Percentiles rank a stretch among this genome's conserved stretches.
Evolutionary conservation across 2,329 filamentous ascomycete genomes (phyloP).

Genomic region (Colletotrichum paranaense): DNA sequence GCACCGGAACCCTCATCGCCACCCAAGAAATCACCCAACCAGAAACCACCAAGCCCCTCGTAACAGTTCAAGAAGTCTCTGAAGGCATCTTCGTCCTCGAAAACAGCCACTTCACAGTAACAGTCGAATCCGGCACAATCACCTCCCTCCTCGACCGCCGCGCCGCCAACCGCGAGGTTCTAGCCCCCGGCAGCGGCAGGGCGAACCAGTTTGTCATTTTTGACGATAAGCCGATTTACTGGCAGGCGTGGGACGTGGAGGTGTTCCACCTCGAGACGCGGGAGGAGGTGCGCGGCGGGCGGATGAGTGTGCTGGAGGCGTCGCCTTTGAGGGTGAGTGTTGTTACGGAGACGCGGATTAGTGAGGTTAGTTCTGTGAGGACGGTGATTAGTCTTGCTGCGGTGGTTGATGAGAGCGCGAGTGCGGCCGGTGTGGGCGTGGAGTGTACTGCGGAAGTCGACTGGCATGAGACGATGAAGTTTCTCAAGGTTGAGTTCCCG

Average conservation of each 20-base stretch:
- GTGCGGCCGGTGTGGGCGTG: constrained; percentile 55
- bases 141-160: constrained; percentile 69
- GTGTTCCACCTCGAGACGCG: constrained; percentile 74
- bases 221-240: constrained; percentile 77
- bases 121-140: constrained; percentile 68
- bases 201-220: constrained; percentile 75
- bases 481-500: constrained; percentile 78
- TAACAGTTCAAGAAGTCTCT: constrained; percentile 56
- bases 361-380: constrained; percentile 72
- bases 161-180: constrained; percentile 66
- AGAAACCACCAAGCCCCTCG: background rate
- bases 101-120: constrained; percentile 65
- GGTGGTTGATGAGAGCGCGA: constrained; percentile 41
- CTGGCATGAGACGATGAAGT: constrained; percentile 77
- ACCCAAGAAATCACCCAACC: constrained; percentile 36
- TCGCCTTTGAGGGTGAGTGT: constrained; percentile 67
- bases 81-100: constrained; percentile 65
- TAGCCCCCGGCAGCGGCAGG: constrained; percentile 59
- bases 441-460: constrained; percentile 72
- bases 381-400: constrained; percentile 71
- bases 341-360: constrained; percentile 70
- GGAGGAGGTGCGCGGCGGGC: constrained; percentile 64
- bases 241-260: constrained; percentile 79
- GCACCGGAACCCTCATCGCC: constrained; percentile 39
- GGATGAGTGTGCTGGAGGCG: constrained; percentile 62